Evolutionary conservation across 495 filamentous ascomycete genomes (phyloP).

Genomic region (Aspergillus incahuasiensis): DNA sequence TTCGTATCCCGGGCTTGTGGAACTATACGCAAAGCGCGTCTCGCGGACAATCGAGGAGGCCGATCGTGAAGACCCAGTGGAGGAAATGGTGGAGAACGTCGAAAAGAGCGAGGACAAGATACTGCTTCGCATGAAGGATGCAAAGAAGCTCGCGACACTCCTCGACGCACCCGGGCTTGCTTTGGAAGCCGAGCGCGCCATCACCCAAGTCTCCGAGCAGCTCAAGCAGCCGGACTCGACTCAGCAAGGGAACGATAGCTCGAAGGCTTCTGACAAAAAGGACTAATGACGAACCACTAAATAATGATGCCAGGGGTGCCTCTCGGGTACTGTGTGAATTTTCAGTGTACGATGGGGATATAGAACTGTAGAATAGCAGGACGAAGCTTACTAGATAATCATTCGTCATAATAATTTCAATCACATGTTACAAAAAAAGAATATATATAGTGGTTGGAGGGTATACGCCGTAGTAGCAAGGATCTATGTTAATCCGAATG

Average conservation of each 20-base stretch:
- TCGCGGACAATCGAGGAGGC: slow-evolving; percentile 22
- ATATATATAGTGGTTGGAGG: neutral
- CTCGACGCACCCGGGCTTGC: slow-evolving; percentile 79
- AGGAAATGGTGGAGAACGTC: slow-evolving; percentile 38
- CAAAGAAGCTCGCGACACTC: slow-evolving; percentile 59
- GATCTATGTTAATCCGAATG: slow-evolving; percentile 26
- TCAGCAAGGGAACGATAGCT: slow-evolving; percentile 20
- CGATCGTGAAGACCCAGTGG: slow-evolving; percentile 21
- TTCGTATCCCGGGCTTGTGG: slow-evolving; percentile 63
- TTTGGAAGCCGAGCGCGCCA: slow-evolving; percentile 83
- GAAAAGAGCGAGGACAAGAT: slow-evolving; percentile 52
- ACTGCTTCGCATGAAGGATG: slow-evolving; percentile 53
- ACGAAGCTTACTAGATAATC: neutral
- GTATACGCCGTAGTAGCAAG: slow-evolving; percentile 6
- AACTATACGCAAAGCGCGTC: slow-evolving; percentile 58
- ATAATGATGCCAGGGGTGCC: neutral
- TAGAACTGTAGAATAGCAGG: neutral
- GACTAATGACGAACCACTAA: slow-evolving; percentile 16
- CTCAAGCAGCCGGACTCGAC: slow-evolving; percentile 49
- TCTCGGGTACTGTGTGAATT: neutral
- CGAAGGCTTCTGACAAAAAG: slow-evolving; percentile 22
- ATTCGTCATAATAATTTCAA: neutral
- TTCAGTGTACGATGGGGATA: neutral
- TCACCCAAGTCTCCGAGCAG: slow-evolving; percentile 75
- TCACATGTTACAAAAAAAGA: no score